Conservation (phyloP, 116 monocot genomes). For the Thalassia testudinum region DNA sequence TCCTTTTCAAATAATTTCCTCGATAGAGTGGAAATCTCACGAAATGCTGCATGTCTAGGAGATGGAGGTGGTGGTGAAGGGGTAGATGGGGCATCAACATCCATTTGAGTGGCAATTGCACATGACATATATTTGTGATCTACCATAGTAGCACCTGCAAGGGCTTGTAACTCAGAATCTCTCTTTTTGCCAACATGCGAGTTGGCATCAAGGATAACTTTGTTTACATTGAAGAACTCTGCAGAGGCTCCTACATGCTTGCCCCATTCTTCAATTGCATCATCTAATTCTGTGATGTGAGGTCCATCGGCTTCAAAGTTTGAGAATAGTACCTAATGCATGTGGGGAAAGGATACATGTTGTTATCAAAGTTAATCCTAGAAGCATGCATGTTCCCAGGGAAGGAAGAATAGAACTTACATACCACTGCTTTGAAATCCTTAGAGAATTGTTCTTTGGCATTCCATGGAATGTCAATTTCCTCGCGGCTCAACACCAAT, state of each 20-base stretch:
- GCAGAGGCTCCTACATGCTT: constrained; percentile 73
- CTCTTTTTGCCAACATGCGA: constrained; percentile 50
- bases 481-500: constrained; percentile 66
- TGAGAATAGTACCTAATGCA: constrained; percentile 81
- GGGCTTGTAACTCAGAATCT: constrained; percentile 30
- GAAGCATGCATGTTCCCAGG: too few species aligned
- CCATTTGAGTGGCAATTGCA: too few species aligned
- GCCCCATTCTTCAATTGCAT: constrained; percentile 26
- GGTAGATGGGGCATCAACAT: too few species aligned
- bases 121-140: constrained; percentile 12
- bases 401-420: too few species aligned
- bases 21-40: too few species aligned
- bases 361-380: too few species aligned
- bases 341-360: too few species aligned
- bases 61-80: too few species aligned
- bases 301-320: constrained; percentile 54
- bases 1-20: too few species aligned
- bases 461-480: constrained; percentile 75
- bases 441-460: constrained; percentile 48
- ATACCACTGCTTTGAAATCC: constrained; percentile 82
- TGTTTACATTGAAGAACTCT: constrained; percentile 80
- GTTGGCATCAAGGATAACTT: constrained; percentile 57
- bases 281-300: constrained; percentile 18
- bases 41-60: too few species aligned
- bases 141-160: constrained; percentile 19